phyloP scores from a whole-genome alignment of 257 asterid genomes.

The Solanum peruvianum region DNA sequence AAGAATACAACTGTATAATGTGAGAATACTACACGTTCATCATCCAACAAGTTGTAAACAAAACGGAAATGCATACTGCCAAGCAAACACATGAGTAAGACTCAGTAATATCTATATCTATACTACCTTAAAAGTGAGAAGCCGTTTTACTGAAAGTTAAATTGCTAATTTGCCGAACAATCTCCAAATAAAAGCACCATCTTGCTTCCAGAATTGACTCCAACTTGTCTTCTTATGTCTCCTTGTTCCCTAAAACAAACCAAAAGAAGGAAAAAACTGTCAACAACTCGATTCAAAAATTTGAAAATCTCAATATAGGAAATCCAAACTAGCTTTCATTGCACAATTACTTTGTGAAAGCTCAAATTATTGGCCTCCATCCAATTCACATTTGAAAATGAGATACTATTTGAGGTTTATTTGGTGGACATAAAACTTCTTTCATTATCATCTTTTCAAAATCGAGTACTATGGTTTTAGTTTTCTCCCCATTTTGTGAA shows the following conservation, averaged over 20 bases:
- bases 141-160: too few species aligned
- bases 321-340: not conserved
- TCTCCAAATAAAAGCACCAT: too few species aligned
- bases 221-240: not conserved
- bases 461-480: not conserved
- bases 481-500: not conserved
- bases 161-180: too few species aligned
- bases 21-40: too few species aligned
- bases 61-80: too few species aligned
- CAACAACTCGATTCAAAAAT: not conserved
- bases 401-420: not conserved
- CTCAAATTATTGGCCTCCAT: not conserved
- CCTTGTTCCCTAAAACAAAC: not conserved
- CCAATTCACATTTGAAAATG: not conserved
- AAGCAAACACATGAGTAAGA: too few species aligned
- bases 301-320: too few species aligned
- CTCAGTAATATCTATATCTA: too few species aligned
- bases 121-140: too few species aligned
- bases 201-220: not conserved
- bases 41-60: too few species aligned
- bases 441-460: not conserved
- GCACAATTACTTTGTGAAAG: not conserved
- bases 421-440: not conserved
- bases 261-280: not conserved
- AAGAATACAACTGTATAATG: too few species aligned